These are phyloP conservation scores for Taphrina flavorubra DNA, from an alignment of 1,139 yeast genomes.

Conservation along the genomic window DNA sequence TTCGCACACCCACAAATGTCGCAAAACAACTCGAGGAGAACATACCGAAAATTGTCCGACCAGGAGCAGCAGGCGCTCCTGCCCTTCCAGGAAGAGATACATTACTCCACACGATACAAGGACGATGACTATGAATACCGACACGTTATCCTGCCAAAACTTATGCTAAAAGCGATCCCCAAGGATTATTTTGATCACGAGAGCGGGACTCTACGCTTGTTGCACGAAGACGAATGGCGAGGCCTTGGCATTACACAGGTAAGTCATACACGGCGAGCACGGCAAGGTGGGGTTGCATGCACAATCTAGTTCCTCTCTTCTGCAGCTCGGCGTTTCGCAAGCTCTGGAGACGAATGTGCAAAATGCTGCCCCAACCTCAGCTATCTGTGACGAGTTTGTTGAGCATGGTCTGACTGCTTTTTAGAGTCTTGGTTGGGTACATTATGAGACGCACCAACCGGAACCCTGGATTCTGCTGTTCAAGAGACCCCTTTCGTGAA, in stretches of 20 bases:
- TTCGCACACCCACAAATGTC: background rate
- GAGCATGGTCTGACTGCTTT: constrained; percentile 17
- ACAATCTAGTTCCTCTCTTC: background rate
- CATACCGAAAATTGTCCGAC: constrained; percentile 62
- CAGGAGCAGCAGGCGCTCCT: constrained; percentile 83
- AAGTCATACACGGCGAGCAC: constrained; percentile 18
- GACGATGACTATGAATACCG: constrained; percentile 88
- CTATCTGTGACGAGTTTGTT: background rate
- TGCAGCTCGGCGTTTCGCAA: background rate
- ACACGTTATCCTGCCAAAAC: constrained; percentile 96
- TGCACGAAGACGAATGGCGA: constrained; percentile 97
- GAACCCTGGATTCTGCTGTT: constrained; percentile 96
- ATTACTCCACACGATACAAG: constrained; percentile 86
- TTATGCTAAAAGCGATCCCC: constrained; percentile 94
- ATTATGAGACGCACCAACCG: constrained; percentile 97
- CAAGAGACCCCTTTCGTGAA: constrained; percentile 54
- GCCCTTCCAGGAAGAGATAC: constrained; percentile 92
- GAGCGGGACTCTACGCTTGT: constrained; percentile 88
- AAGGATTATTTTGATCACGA: constrained; percentile 93
- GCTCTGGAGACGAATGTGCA: background rate
- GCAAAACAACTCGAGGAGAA: constrained; percentile 8
- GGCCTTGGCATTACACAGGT: constrained; percentile 93
- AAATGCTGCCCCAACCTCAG: background rate
- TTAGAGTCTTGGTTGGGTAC: constrained; percentile 90
- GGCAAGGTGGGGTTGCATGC: constrained; percentile 7